A percentile compares a stretch with the other conserved stretches of the same genome.
Conservation (phyloP, 176 grass and related monocot genomes). For the Pontederia paniculata region DNA sequence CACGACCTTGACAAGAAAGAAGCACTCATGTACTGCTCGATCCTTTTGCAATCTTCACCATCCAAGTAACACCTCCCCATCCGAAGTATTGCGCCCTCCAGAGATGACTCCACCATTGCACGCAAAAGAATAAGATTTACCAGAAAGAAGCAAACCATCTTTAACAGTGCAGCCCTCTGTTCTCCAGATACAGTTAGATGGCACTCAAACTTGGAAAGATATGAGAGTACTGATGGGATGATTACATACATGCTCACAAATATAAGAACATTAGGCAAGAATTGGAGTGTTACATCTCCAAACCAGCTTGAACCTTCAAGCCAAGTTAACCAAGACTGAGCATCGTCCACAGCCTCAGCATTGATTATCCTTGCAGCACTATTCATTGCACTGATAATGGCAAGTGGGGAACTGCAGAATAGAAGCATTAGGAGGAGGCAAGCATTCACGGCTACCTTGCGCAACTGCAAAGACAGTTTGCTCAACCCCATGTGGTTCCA, state of each 20-base stretch:
- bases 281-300: constrained; percentile 80
- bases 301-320: constrained; percentile 91
- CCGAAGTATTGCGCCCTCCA: constrained; percentile 80
- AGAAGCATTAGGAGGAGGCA: constrained; percentile 89
- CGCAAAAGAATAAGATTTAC: constrained; percentile 92
- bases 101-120: constrained; percentile 81
- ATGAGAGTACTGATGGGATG: constrained; percentile 75
- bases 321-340: constrained; percentile 84
- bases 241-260: constrained; percentile 99
- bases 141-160: constrained; percentile 99
- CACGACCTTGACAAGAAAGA: constrained; percentile 91
- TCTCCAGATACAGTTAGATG: constrained; percentile 93
- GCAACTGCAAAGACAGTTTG: constrained; percentile 58
- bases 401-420: constrained; percentile 88
- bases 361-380: constrained; percentile 79
- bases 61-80: constrained; percentile 91
- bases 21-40: constrained; percentile 89
- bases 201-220: constrained; percentile 97
- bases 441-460: constrained; percentile 72
- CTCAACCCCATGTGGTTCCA: constrained; percentile 90
- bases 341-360: constrained; percentile 88
- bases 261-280: constrained; percentile 85
- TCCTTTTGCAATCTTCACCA: constrained; percentile 70
- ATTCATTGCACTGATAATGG: constrained; percentile 86
- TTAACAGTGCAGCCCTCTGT: constrained; percentile 85